Evolutionary conservation across 768 basidiomycete species (phyloP), one percentile per base, ranked within the genome.

Genomic region (Paxillus involutus): DNA sequence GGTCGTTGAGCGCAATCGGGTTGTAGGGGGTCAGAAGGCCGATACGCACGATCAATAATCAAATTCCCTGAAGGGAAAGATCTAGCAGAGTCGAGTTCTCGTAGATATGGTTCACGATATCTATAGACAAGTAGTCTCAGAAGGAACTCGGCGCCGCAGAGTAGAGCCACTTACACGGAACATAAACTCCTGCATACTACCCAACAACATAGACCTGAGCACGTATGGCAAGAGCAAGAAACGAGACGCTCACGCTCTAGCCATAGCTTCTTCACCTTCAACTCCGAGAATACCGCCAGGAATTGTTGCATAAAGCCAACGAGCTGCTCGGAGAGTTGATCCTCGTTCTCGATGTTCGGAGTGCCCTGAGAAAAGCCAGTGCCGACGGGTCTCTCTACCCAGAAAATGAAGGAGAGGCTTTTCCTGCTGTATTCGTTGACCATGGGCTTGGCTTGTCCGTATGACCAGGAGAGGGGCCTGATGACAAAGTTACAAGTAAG

Each of bases 331-430:
- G 84, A 84, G 0, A 89, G 72, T 44, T 85, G 77, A 47, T 79
- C 57, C 58, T 89, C 80, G 21, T 81, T 79, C 66, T 75, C 68
- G 37, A 84, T 83, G 53, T 84, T 81, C 1, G 88, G 87, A 14
- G 56, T 73, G 16, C 89, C 89, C 55, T 86, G 85, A 3, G 86
- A 86, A 65, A 84, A 91, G 0, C 89, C 89, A 6, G 88, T 90
- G 5, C 89, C 89, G 30, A 91, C 83, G 4, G 89, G 89, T 58
- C 90, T 89, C 58, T 91, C 89, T 10, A 91, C 80, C 76, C 80
- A 91, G n/a, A 90, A 70, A 7, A 89, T 69, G 51, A 84, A 88
- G 3, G 87, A 88, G 8, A 91, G 74, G 61, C 90, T 91, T 0
- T 88, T 90, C 89, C 89, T 90, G 66, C 86, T 88, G 59, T 77